Evolutionary conservation across 2,329 filamentous ascomycete species (phyloP).

Genomic region (Calonectria fujianensis): DNA sequence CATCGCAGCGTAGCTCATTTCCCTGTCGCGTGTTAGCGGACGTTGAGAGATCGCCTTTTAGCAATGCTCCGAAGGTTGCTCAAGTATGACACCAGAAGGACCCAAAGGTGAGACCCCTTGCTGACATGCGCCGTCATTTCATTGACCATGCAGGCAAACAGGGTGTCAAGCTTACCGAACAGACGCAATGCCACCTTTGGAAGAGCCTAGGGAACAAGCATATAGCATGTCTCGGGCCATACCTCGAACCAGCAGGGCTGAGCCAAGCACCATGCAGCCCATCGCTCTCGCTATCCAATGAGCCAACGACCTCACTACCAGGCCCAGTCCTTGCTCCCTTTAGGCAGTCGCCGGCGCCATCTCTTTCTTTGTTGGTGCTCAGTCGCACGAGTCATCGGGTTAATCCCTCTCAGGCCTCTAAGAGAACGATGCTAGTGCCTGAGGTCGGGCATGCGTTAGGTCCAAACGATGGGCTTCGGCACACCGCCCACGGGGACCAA

Average conservation of each 20-base stretch:
- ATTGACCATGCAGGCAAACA: conserved; percentile 8
- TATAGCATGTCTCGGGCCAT: conserved; percentile 34
- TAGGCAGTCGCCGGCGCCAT: conserved; percentile 47
- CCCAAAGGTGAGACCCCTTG: conserved; percentile 17
- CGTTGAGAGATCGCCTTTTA: conserved; percentile 15
- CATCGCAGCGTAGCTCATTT: conserved; percentile 10
- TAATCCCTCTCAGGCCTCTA: neutral
- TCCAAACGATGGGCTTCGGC: conserved; percentile 24
- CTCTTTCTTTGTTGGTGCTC: neutral
- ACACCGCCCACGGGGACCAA: conserved; percentile 30
- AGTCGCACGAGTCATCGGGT: conserved; percentile 14
- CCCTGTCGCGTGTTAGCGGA: conserved; percentile 17
- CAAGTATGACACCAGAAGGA: conserved; percentile 8
- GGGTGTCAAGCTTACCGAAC: conserved; percentile 23
- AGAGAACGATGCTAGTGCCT: neutral
- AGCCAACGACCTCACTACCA: conserved; percentile 1
- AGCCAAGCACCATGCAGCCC: conserved; percentile 40
- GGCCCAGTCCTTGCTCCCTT: conserved; percentile 41
- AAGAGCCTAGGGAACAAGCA: conserved; percentile 17
- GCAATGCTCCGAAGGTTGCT: conserved; percentile 18
- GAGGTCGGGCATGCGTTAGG: neutral
- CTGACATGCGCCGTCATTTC: conserved; percentile 3
- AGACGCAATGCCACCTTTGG: conserved; percentile 13
- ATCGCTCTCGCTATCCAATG: conserved; percentile 28
- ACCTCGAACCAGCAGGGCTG: conserved; percentile 37